These are phyloP conservation scores for Arctostaphylos glauca DNA, from an alignment of 148 eudicot genomes.

Conservation along the genomic window DNA sequence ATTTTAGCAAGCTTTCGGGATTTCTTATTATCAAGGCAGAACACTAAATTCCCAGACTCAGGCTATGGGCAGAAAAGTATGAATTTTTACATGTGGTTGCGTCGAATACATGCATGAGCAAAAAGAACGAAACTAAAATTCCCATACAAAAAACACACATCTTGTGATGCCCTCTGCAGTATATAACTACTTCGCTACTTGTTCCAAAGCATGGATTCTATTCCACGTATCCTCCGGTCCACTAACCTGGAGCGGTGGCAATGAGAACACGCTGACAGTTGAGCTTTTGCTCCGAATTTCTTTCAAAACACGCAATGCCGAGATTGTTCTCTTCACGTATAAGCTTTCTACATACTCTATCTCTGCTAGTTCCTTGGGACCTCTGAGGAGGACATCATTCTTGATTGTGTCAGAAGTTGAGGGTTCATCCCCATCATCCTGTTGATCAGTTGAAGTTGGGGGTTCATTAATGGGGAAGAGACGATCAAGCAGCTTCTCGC, in stretches of 20 bases:
- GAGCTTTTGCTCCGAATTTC: slow-evolving; percentile 81
- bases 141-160: neutral
- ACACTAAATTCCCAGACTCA: neutral
- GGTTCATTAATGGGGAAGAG: slow-evolving; percentile 55
- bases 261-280: slow-evolving; percentile 71
- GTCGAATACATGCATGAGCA: slow-evolving; percentile 19
- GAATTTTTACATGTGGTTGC: slow-evolving; percentile 35
- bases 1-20: neutral
- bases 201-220: slow-evolving; percentile 55
- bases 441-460: slow-evolving; percentile 22
- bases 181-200: slow-evolving; percentile 50
- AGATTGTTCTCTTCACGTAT: slow-evolving; percentile 72
- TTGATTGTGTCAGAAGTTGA: slow-evolving; percentile 26
- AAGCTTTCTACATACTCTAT: slow-evolving; percentile 72
- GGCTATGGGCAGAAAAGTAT: neutral
- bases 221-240: slow-evolving; percentile 68
- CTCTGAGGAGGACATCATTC: slow-evolving; percentile 25
- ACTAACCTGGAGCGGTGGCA: slow-evolving; percentile 69
- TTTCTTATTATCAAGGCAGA: neutral
- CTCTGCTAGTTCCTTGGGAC: slow-evolving; percentile 67
- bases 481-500: slow-evolving; percentile 66
- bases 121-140: neutral
- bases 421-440: slow-evolving; percentile 23
- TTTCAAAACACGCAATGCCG: slow-evolving; percentile 65
- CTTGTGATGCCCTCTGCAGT: neutral